Evolutionary conservation across 2,329 filamentous ascomycete species (phyloP).

Genomic region (Fusarium domesticum): DNA sequence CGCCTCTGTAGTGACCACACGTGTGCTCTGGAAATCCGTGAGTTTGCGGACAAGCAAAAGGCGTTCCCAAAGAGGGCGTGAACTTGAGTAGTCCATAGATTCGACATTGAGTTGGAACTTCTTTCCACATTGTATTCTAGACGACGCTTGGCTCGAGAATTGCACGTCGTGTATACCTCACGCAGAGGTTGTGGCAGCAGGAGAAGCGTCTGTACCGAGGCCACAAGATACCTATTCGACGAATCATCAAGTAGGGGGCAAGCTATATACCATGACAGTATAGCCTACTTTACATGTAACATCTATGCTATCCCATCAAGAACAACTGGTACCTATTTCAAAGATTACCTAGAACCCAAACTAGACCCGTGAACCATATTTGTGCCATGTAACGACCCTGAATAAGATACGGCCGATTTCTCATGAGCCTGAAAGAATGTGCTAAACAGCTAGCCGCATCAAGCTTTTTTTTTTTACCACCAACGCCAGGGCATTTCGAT

Average conservation of each 20-base stretch:
- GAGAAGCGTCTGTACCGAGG: no score
- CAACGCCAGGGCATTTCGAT: slow-evolving; percentile 27
- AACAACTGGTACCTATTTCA: background rate
- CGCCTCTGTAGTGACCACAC: slow-evolving; percentile 81
- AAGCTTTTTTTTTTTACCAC: slow-evolving; percentile 17
- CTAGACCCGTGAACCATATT: background rate
- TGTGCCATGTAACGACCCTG: slow-evolving; percentile 1
- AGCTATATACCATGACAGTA: background rate
- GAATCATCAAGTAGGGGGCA: no score
- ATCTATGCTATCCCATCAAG: slow-evolving; percentile 1
- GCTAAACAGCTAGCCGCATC: slow-evolving; percentile 1
- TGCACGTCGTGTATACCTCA: no score
- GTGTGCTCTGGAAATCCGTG: slow-evolving; percentile 79
- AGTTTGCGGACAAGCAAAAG: slow-evolving; percentile 66
- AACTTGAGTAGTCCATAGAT: background rate
- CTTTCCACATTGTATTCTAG: background rate
- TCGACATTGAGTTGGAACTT: slow-evolving; percentile 6
- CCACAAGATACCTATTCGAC: no score
- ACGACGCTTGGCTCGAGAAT: background rate
- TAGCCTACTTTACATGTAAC: background rate
- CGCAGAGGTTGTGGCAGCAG: background rate
- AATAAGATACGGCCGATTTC: slow-evolving; percentile 1
- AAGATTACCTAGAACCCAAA: background rate
- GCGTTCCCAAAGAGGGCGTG: slow-evolving; percentile 44
- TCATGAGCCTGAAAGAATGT: background rate